phyloP scores from a whole-genome alignment of 345 rosid genomes.

The Aquilaria yunnanensis region DNA sequence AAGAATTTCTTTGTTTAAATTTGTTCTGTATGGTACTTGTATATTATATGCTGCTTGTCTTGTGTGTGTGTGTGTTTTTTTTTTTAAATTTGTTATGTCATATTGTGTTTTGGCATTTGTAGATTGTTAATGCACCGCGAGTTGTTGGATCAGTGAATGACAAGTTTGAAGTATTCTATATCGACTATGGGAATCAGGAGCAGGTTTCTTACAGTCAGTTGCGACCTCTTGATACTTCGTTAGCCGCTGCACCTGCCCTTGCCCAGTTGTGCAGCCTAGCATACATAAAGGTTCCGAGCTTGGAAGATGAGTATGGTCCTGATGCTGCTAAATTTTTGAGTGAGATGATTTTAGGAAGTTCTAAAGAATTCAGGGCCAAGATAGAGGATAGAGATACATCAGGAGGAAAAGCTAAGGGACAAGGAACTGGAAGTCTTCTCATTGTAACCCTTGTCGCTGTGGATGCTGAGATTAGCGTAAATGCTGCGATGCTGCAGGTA shows the following conservation, averaged over 20 bases:
- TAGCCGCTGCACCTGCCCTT: constrained; percentile 67
- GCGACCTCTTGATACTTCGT: constrained; percentile 72
- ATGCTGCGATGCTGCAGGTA: constrained; percentile 91
- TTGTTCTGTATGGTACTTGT: background rate
- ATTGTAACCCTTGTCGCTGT: constrained; percentile 64
- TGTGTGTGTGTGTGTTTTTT: background rate
- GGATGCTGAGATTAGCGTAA: constrained; percentile 74
- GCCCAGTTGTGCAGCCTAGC: constrained; percentile 97
- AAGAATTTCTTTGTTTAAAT: background rate
- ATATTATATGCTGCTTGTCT: background rate
- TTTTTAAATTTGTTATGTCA: background rate
- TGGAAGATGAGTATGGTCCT: constrained; percentile 78
- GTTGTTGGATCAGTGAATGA: constrained; percentile 66
- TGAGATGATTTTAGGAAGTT: constrained; percentile 45
- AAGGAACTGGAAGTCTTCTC: constrained; percentile 80
- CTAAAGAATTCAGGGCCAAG: constrained; percentile 67
- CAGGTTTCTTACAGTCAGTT: constrained; percentile 61
- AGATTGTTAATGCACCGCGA: constrained; percentile 89
- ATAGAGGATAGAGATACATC: constrained; percentile 84
- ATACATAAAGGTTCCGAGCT: constrained; percentile 74
- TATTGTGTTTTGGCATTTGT: constrained; percentile 2
- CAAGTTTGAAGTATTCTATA: constrained; percentile 88
- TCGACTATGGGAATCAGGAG: constrained; percentile 96
- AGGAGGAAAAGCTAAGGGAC: constrained; percentile 90
- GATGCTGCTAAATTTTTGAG: constrained; percentile 86